Evolutionary conservation across 352 stramenopile species (phyloP), one percentile per base, ranked within the genome.

Genomic region (Phytophthora cactorum): DNA sequence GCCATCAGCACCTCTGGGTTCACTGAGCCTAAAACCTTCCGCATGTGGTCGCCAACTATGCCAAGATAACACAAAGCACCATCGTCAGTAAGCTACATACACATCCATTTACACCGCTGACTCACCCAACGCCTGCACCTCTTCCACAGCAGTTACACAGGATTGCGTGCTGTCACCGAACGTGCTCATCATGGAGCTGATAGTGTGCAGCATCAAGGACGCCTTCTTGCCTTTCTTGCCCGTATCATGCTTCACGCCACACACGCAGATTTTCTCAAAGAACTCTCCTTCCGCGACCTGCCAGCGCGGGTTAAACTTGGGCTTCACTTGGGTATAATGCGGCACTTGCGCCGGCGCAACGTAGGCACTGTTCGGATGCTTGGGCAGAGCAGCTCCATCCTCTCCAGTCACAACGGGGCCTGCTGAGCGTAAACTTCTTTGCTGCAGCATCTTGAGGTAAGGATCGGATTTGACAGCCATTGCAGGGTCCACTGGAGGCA

Each of bases 121-220:
- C 74, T 63, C 52, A 91, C 82, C 80, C 14, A 90, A 38, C 1
- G 51, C 44, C 52, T 90, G 79, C 49, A 87, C 83, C 14, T 88
- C 74, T 69, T 89, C 76, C 32, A 85, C 86, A 2, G 84, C 66
- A n/a, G 73, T 72, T 34, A 83, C 45, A 53, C 88, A 96, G 0
- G 85, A 85, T 12, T 75, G 70, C 9, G 75, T 77, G 15, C 55
- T 70, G 53, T 96, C 88, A 4, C 88, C 88, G 66, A 94, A 96
- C 12, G 86, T 94, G 58, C 78, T 91, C 81, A 96, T 92, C 84
- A 95, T 95, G 8, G 82, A 74, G 27, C 79, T 83, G 52, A 96
- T 87, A 5, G 85, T 91, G 39, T 77, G 72, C 52, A 89, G 45
- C 15, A 93, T 65, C 52, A 83, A 52, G 15, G 78, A 73, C 50